These are phyloP conservation scores for Rheum nobile DNA, from an alignment of 148 eudicot genomes.

Conservation along the genomic window DNA sequence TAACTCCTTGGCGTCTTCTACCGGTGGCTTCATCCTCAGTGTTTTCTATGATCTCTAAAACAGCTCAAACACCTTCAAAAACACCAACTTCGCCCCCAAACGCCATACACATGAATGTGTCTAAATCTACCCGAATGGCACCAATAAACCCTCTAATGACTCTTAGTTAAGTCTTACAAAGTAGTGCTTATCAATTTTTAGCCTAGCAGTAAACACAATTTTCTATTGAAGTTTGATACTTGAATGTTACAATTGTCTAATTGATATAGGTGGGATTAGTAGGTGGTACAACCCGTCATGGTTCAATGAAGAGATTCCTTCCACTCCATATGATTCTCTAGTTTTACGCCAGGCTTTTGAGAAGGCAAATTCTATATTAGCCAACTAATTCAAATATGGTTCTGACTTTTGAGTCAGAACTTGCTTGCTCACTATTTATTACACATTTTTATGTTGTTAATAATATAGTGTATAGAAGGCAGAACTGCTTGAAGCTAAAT, in stretches of 20 bases:
- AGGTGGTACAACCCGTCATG: constrained; percentile 93
- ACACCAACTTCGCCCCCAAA: too few relatives aligned
- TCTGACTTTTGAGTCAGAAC: not conserved
- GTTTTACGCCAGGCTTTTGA: constrained; percentile 75
- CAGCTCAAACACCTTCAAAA: too few relatives aligned
- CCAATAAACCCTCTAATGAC: too few relatives aligned
- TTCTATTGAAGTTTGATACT: not conserved
- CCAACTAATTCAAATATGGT: not conserved
- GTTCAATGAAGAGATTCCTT: constrained; percentile 61
- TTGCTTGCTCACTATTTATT: not conserved
- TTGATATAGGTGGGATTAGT: constrained; percentile 48
- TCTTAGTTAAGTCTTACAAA: too few relatives aligned
- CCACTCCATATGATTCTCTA: constrained; percentile 56
- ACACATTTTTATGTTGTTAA: not conserved
- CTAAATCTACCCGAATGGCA: too few relatives aligned
- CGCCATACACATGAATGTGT: too few relatives aligned
- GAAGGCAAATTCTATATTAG: constrained; percentile 31
- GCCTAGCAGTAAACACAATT: not conserved
- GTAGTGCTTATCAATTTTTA: too few relatives aligned
- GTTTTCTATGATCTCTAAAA: too few relatives aligned
- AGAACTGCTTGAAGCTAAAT: not conserved
- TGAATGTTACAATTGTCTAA: not conserved
- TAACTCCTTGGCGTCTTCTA: too few relatives aligned
- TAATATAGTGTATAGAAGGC: not conserved
- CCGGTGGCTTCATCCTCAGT: too few relatives aligned